Base-by-base conservation (phyloP, 345 rosid genomes). In the Eucalyptus globulus region DNA sequence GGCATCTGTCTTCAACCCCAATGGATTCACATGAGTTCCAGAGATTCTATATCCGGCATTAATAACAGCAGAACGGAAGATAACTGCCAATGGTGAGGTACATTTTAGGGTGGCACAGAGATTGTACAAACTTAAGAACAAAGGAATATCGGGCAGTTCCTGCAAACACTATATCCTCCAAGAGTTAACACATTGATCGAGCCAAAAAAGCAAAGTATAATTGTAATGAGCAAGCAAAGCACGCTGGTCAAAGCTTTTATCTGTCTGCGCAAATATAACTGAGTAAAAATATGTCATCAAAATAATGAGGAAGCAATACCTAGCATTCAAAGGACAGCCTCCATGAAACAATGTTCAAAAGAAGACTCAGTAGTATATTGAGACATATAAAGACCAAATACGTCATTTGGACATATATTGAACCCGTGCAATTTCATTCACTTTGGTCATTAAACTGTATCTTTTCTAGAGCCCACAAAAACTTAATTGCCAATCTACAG, bases 1-100 rank as follows among this genome's bases (percentile, higher is more conserved):
- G 98, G 99, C 99, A 94, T 98, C 98, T 43, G 99, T 95, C 92
- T 98, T 98, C 76, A 97, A 92, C 90, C 99, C 99, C 9, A 98
- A 91, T 1, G 99, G 98, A 86, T 95, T 95, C 86, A 97, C 99
- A 89, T 98, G 99, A 58, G 99, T 95, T 86, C 99, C 99, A 3
- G 99, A 97, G 87, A 97, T 95, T 34, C 94, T 95, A 92, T 96
- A 97, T 62, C 98, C 99, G 7, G 99, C 99, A 92, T 98, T 98
- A 89, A 97, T 94, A 86, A 98, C 97, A 13, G 99, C 99, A 86
- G 99, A 97, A 43, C 98, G 94, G 90, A 98, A 98, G 87, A 96
- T 92, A 29, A 97, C 96, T 37, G 99, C 99, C 31, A 97, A 96
- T 0, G 99, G 99, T 50, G 99, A 97, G 88, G 99, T 97, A 89